A percentile compares a stretch with the other conserved stretches of the same genome.
These are phyloP conservation scores for Trypanosoma mega DNA, from an alignment of 208 protist species.

Conservation along the genomic window DNA sequence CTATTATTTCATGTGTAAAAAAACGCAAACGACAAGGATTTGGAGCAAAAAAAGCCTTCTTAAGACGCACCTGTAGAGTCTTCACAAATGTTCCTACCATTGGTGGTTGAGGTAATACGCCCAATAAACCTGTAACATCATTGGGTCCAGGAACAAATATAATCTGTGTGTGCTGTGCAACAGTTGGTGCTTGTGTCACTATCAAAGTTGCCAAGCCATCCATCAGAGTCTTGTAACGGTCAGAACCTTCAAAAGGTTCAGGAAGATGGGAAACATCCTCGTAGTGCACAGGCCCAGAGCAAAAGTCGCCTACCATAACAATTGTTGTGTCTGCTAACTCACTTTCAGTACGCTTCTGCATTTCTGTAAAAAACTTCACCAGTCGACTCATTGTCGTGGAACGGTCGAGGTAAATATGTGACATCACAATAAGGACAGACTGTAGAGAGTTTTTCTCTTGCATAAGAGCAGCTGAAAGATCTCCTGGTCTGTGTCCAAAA, in stretches of 20 bases:
- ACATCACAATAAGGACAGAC: conserved; percentile 75
- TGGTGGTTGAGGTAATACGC: conserved; percentile 72
- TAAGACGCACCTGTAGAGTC: conserved; percentile 50
- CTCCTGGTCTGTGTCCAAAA: conserved; percentile 64
- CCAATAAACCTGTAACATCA: conserved; percentile 67
- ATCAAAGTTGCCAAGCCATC: conserved; percentile 62
- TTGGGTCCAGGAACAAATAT: conserved; percentile 77
- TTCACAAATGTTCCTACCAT: conserved; percentile 55
- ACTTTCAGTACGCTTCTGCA: conserved; percentile 76
- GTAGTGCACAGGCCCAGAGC: conserved; percentile 57
- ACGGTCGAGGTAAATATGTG: conserved; percentile 82
- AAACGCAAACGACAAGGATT: conserved; percentile 88
- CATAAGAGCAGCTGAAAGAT: conserved; percentile 39
- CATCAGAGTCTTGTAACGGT: conserved; percentile 44
- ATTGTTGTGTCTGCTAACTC: conserved; percentile 82
- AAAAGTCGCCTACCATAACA: conserved; percentile 81
- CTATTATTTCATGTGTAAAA: conserved; percentile 82
- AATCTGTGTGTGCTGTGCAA: conserved; percentile 75
- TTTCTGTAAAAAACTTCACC: conserved; percentile 67
- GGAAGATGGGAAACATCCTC: conserved; percentile 80
- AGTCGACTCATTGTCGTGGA: conserved; percentile 51
- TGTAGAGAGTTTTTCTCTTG: conserved; percentile 71
- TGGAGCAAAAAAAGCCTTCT: conserved; percentile 64
- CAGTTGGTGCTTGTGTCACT: conserved; percentile 56
- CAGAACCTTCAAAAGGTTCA: conserved; percentile 59